These are phyloP conservation scores for Coleophoma cylindrospora DNA, from an alignment of 2,329 filamentous ascomycete genomes.

Conservation along the genomic window DNA sequence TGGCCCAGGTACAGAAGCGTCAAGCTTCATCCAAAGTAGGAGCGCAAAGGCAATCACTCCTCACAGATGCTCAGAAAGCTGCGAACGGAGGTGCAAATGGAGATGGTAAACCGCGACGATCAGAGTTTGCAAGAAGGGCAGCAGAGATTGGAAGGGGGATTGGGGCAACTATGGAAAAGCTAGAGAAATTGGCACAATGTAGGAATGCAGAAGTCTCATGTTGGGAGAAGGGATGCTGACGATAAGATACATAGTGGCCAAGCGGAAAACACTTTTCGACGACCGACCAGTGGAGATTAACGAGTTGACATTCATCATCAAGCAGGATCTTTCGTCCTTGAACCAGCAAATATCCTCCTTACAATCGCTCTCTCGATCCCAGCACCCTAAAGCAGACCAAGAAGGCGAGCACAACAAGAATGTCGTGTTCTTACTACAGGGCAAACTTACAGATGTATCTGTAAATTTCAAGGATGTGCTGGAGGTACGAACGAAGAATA, in stretches of 20 bases:
- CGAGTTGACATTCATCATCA: constrained; percentile 95
- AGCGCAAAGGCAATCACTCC: constrained; percentile 74
- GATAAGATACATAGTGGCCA: constrained; percentile 59
- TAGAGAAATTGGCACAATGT: constrained; percentile 88
- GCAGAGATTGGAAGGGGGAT: constrained; percentile 91
- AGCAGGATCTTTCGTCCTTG: constrained; percentile 82
- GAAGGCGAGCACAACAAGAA: constrained; percentile 98
- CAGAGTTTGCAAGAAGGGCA: constrained; percentile 88
- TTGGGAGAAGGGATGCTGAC: too few species aligned
- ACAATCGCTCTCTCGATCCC: constrained; percentile 71
- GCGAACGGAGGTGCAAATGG: constrained; percentile 45
- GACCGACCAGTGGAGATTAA: constrained; percentile 96
- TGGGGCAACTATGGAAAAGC: constrained; percentile 85
- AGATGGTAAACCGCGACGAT: constrained; percentile 53
- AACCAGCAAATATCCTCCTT: constrained; percentile 85
- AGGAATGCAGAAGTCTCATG: constrained; percentile 25
- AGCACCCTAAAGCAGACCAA: constrained; percentile 69
- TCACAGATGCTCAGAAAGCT: constrained; percentile 68
- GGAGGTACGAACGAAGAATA: constrained; percentile 95
- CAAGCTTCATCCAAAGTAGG: constrained; percentile 73
- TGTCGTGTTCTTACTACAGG: constrained; percentile 86
- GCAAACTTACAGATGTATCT: constrained; percentile 86
- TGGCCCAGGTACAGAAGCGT: constrained; percentile 77
- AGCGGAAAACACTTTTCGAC: constrained; percentile 93
- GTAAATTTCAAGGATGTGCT: constrained; percentile 97